phyloP scores from a whole-genome alignment of 2,329 filamentous ascomycete genomes.

The Colletotrichum lupini region DNA sequence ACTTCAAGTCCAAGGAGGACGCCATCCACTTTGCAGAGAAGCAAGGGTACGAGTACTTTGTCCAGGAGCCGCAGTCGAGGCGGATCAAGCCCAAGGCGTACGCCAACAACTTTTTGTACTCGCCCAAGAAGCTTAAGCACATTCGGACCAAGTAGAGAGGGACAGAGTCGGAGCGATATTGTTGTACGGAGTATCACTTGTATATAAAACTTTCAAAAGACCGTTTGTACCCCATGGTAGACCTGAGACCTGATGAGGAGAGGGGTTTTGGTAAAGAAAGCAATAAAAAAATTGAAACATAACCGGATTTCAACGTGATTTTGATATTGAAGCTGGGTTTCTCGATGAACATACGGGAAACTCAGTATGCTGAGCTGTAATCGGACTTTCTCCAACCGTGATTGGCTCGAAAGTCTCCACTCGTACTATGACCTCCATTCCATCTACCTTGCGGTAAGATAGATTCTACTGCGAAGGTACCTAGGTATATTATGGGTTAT shows the following conservation, averaged over 20 bases:
- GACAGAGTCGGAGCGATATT: no score
- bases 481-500: no score
- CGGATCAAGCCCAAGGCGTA: constrained; percentile 92
- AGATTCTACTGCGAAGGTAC: background rate
- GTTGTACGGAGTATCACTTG: constrained; percentile 33
- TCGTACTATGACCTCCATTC: no score
- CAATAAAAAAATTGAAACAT: background rate
- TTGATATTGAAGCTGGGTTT: background rate
- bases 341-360: background rate
- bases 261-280: no score
- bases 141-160: constrained; percentile 78
- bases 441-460: no score
- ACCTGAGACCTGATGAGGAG: no score
- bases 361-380: background rate
- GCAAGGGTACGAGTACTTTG: constrained; percentile 99
- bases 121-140: constrained; percentile 86
- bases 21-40: constrained; percentile 96
- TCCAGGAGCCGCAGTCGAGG: constrained; percentile 94
- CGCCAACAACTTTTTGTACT: constrained; percentile 94
- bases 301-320: background rate
- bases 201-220: constrained; percentile 41
- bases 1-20: constrained; percentile 93
- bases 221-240: background rate
- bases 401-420: background rate
- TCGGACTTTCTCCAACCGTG: background rate